Conservation (phyloP, 192 early-diverging fungal genomes). For the Podila clonocystis region DNA sequence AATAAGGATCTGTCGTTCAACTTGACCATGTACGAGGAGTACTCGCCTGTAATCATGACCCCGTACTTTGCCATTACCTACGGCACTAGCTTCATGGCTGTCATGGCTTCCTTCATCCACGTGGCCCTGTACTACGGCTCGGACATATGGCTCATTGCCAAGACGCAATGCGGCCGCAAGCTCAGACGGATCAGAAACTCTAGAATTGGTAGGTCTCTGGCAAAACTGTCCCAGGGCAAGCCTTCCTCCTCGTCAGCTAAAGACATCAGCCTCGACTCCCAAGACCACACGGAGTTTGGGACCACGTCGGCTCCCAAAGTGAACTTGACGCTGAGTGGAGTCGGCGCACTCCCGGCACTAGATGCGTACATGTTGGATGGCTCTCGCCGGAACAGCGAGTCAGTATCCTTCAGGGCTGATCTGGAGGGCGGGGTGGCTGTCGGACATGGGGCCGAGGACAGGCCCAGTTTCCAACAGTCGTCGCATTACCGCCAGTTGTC, state of each 20-base stretch:
- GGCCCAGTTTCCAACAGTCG: conserved; percentile 7
- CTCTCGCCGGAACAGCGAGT: conserved; percentile 14
- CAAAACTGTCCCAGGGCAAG: background rate
- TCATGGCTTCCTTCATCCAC: conserved; percentile 70
- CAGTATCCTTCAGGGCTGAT: conserved; percentile 10
- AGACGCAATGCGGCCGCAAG: conserved; percentile 10
- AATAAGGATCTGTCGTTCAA: conserved; percentile 49
- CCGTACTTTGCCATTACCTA: conserved; percentile 64
- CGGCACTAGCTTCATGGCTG: conserved; percentile 63
- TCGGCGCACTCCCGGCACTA: background rate
- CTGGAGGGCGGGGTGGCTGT: conserved; percentile 5
- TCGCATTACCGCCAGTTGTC: conserved; percentile 26
- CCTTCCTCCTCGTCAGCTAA: background rate
- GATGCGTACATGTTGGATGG: background rate
- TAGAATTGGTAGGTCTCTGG: background rate
- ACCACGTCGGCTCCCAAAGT: background rate
- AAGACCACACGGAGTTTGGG: too few species aligned
- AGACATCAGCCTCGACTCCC: background rate
- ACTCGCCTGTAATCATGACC: conserved; percentile 54
- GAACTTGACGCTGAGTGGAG: background rate
- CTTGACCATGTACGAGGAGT: conserved; percentile 52
- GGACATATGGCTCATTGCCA: conserved; percentile 61
- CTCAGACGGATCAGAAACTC: background rate
- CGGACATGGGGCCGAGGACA: conserved; percentile 3
- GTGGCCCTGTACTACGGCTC: conserved; percentile 71